Evolutionary conservation across 352 stramenopile species (phyloP), one percentile per base, ranked within the genome.

Genomic region (Pythium vanterpoolii): DNA sequence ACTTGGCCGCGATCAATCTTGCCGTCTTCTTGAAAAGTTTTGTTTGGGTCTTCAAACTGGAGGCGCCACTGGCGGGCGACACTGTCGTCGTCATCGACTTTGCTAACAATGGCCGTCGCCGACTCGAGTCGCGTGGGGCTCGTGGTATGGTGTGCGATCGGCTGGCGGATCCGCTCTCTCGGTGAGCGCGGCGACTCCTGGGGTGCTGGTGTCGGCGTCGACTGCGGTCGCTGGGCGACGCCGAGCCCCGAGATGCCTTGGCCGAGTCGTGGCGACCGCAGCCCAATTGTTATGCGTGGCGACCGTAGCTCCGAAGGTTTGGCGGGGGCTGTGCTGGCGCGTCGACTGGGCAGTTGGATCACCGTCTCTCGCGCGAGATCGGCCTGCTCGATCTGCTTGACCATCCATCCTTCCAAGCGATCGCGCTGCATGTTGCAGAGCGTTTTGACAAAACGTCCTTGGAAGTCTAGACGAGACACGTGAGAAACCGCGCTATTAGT

Each of bases 381-480:
- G 23, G 82, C 73, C 53, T 86, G 71, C 56, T 80, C 77, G 50
- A 92, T 83, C 63, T 91, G 79, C 66, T 68, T 56, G 30, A 89
- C 78, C 74, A 92, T 90, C 72, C 79, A 90, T 79, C 79, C 76
- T 64, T 90, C 82, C 44, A 92, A 52, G 2, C 79, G 72, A 34
- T 86, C 72, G 36, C 70, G 76, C 67, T 92, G 79, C 82, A 92
- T 90, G 34, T 18, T 56, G 11, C 0, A 42, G 5, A 48, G 31
- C 31, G n/a, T n/a, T n/a, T n/a, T n/a, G n/a, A n/a, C n/a, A n/a
- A n/a, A n/a, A n/a, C n/a, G n/a, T n/a, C n/a, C n/a, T n/a, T n/a
- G n/a, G n/a, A n/a, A n/a, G n/a, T n/a, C n/a, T n/a, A n/a, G n/a
- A n/a, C n/a, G n/a, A n/a, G n/a, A n/a, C n/a, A 51, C 5, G 28